Evolutionary conservation across 306 rosid genomes (phyloP).

Genomic region (Prunus padus): DNA sequence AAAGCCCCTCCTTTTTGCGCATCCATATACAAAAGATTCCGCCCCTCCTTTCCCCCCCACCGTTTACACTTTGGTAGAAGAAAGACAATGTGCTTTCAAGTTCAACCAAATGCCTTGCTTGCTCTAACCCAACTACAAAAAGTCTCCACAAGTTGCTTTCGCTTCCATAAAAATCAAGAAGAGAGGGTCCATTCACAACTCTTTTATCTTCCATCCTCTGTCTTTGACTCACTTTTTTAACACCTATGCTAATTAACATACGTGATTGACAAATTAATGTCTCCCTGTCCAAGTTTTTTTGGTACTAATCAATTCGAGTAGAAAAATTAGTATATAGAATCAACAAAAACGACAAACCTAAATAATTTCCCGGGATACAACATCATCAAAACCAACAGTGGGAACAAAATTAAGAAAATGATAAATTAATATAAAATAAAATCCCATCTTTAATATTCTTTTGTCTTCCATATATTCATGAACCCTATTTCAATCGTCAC

Average conservation of each 20-base stretch:
- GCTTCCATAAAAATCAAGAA: neutral
- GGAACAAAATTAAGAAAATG: conserved; percentile 16
- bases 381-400: conserved; percentile 32
- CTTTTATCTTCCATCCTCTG: neutral
- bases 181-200: neutral
- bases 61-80: too few relatives aligned
- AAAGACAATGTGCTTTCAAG: neutral
- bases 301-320: too few relatives aligned
- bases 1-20: neutral
- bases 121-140: neutral
- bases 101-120: neutral
- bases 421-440: neutral
- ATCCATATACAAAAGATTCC: neutral
- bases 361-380: conserved; percentile 42
- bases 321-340: too few relatives aligned
- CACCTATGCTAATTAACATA: neutral
- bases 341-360: conserved; percentile 23
- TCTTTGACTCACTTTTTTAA: neutral
- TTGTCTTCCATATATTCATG: conserved; percentile 14
- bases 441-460: neutral
- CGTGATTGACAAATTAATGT: neutral
- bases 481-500: neutral
- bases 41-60: neutral
- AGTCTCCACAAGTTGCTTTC: neutral
- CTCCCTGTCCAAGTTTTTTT: neutral